phyloP scores from a whole-genome alignment of 2,329 filamentous ascomycete species.

The Neurospora crassa region DNA sequence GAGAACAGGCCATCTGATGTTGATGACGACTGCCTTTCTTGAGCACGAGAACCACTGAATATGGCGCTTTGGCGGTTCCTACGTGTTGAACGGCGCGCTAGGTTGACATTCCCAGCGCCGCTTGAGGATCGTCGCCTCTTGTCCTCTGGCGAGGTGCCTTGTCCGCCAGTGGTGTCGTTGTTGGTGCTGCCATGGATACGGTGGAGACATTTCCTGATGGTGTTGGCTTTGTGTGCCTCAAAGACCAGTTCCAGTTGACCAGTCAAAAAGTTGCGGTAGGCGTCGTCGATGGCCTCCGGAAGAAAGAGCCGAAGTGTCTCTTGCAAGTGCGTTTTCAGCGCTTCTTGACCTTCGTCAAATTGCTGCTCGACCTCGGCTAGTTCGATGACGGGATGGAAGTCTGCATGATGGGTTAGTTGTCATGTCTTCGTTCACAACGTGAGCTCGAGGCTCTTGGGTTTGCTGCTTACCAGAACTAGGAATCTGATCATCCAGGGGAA shows the following conservation, averaged over 20 bases:
- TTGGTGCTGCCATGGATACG: neutral
- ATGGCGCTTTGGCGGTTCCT: conserved; percentile 12
- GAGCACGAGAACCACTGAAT: neutral
- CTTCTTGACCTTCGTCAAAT: conserved; percentile 13
- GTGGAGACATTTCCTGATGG: conserved; percentile 10
- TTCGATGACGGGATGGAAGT: conserved; percentile 14
- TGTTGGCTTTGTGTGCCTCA: conserved; percentile 15
- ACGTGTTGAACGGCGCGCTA: conserved; percentile 5
- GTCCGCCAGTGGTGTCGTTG: neutral
- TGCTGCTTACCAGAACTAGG: conserved; percentile 11
- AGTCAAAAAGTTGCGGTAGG: conserved; percentile 15
- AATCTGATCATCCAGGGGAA: conserved; percentile 10
- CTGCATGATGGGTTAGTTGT: conserved; percentile 7
- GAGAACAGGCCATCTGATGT: neutral
- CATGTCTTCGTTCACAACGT: neutral
- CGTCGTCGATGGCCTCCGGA: conserved; percentile 9
- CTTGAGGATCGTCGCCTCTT: neutral
- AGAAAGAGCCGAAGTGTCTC: conserved; percentile 15
- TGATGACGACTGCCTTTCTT: neutral
- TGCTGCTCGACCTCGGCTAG: conserved; percentile 16
- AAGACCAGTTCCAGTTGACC: conserved; percentile 17
- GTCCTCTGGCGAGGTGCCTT: neutral
- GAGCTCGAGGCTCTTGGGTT: neutral
- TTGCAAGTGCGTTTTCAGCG: conserved; percentile 12
- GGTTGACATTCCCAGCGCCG: neutral